phyloP scores from a whole-genome alignment of 2,329 filamentous ascomycete species.

The Madurella fahalii region DNA sequence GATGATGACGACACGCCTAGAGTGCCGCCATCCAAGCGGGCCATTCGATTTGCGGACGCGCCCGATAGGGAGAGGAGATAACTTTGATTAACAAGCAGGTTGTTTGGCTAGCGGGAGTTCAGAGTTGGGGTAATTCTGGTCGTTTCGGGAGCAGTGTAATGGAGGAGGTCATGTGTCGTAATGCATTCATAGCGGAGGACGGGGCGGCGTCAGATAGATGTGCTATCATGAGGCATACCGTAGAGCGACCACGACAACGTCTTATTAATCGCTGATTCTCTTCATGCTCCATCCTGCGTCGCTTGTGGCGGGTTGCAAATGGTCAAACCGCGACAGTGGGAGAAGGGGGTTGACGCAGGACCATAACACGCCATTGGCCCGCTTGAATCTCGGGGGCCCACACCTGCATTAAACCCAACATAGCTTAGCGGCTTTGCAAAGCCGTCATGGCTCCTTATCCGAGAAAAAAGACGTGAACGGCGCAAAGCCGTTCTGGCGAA shows the following conservation, averaged over 20 bases:
- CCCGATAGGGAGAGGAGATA: constrained; percentile 22
- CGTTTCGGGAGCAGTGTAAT: background rate
- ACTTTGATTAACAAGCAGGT: background rate
- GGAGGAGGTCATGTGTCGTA: background rate
- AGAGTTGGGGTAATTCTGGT: background rate
- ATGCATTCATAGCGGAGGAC: background rate
- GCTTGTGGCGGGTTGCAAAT: too few relatives aligned
- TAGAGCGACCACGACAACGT: background rate
- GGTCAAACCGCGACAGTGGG: too few relatives aligned
- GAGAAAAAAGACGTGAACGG: constrained; percentile 16
- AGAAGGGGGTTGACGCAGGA: background rate
- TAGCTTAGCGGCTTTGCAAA: constrained; percentile 15
- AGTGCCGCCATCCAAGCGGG: constrained; percentile 49
- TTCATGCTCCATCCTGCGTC: too few relatives aligned
- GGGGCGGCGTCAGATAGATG: background rate
- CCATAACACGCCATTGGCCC: constrained; percentile 4
- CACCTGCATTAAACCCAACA: background rate
- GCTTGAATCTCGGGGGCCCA: constrained; percentile 9
- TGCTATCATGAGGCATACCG: background rate
- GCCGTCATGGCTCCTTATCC: constrained; percentile 17
- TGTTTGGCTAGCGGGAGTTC: background rate
- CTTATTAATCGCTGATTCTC: background rate
- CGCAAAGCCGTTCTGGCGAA: constrained; percentile 8
- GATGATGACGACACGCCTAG: constrained; percentile 56
- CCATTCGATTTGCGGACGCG: constrained; percentile 59